Base-by-base conservation (phyloP, 176 grass and related monocot species). In the Hyparrhenia diplandra region DNA sequence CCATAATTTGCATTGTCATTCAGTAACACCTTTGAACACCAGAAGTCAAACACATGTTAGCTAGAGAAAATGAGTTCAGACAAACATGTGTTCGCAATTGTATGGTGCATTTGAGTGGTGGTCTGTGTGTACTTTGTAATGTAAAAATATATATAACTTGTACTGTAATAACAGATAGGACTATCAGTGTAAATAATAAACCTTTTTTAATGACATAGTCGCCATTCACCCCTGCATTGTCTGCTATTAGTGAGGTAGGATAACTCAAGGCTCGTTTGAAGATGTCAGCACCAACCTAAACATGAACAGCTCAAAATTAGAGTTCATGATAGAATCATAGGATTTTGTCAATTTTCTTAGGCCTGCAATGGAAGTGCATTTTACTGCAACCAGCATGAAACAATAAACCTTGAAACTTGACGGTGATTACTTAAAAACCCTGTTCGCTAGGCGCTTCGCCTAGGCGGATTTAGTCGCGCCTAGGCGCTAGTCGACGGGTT, bases 231-330 rank as follows among this genome's bases (percentile, higher is more conserved):
- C 92, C 92, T 2, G 95, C 85, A 74, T 97, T 97, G 75, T 85
- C 80, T 52, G 92, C 90, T 88, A 97, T 97, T 72, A 97, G 75
- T 78, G 85, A 83, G 60, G 78, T 77, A 62, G 95, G 95, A 58
- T 97, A 97, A 79, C 90, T 92, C 69, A 98, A 83, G 32, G 95
- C 92, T 73, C 80, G 83, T 85, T 92, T 98, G 82, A 98, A 91
- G 67, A 98, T 98, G 73, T 92, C 95, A n/a, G 92, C 95, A 87
- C 95, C 95, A 90, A 94, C 92, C 95, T 94, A 87, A 83, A 86
- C 46, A 89, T 7, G 42, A 1, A 82, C 20, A 64, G 37, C 79
- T 64, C 21, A 60, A 64, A 81, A n/a, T 39, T 21, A 69, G 7
- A 64, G 54, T 63, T 76, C 18, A 78, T 30, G 25, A 21, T 8